phyloP scores from a whole-genome alignment of 148 eudicot genomes.

The Tetragonia tetragonoides region DNA sequence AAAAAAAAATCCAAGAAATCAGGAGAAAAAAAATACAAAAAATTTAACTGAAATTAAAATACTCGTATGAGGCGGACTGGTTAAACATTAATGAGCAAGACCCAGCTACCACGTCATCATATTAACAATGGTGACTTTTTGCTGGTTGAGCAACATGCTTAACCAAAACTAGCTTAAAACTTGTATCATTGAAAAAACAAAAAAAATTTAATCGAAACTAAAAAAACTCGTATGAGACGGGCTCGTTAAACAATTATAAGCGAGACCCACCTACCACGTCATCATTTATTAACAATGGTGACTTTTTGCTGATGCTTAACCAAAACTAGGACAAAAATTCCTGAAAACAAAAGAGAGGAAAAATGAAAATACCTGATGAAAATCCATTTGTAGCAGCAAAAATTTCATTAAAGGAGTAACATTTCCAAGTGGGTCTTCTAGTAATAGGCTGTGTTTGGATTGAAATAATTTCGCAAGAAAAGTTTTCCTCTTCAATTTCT shows the following conservation, averaged over 20 bases:
- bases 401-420: constrained; percentile 80
- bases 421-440: constrained; percentile 70
- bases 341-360: background rate
- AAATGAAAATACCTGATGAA: constrained; percentile 45
- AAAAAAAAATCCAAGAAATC: background rate
- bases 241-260: background rate
- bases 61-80: background rate
- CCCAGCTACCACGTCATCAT: too few species aligned
- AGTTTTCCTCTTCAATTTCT: constrained; percentile 8
- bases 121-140: background rate
- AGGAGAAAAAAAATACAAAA: background rate
- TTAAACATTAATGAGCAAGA: background rate
- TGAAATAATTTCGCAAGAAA: constrained; percentile 22
- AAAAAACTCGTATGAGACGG: background rate
- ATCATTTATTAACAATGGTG: background rate
- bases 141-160: background rate
- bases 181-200: background rate
- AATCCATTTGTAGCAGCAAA: constrained; percentile 79
- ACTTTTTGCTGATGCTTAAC: background rate
- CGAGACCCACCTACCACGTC: background rate
- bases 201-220: too few species aligned
- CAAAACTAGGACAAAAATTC: background rate
- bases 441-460: constrained; percentile 17
- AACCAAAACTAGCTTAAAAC: background rate
- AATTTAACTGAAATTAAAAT: background rate